These are phyloP conservation scores for Bacidia gigantensis DNA, from an alignment of 495 filamentous ascomycete genomes.

Conservation along the genomic window DNA sequence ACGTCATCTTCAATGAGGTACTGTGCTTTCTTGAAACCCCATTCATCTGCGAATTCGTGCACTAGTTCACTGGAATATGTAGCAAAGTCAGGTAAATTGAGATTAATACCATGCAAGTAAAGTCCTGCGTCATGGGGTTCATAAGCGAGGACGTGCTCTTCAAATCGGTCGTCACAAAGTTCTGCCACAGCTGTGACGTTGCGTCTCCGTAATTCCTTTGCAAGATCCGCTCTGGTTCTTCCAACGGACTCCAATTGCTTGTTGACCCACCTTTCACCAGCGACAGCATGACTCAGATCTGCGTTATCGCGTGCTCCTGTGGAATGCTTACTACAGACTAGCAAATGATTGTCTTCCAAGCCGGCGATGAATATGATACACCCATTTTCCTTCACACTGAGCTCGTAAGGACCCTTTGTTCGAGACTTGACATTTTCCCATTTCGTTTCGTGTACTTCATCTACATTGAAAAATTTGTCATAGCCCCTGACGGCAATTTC, in stretches of 20 bases:
- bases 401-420: slow-evolving; percentile 82
- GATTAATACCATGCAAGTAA: slow-evolving; percentile 91
- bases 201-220: slow-evolving; percentile 55
- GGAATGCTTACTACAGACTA: slow-evolving; percentile 97
- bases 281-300: slow-evolving; percentile 65
- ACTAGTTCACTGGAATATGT: slow-evolving; percentile 70
- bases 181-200: slow-evolving; percentile 93
- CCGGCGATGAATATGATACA: slow-evolving; percentile 97
- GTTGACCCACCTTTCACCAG: slow-evolving; percentile 76
- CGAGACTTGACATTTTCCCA: slow-evolving; percentile 68
- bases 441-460: slow-evolving; percentile 60
- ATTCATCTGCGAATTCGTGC: slow-evolving; percentile 76
- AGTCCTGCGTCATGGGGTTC: slow-evolving; percentile 71
- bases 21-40: slow-evolving; percentile 86
- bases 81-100: slow-evolving; percentile 77
- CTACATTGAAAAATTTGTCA: slow-evolving; percentile 97
- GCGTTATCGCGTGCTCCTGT: slow-evolving; percentile 60
- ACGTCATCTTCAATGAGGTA: slow-evolving; percentile 66
- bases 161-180: slow-evolving; percentile 89
- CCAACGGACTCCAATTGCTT: slow-evolving; percentile 60
- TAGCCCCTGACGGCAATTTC: slow-evolving; percentile 84
- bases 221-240: slow-evolving; percentile 63
- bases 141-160: slow-evolving; percentile 94
- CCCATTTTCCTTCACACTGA: slow-evolving; percentile 95
- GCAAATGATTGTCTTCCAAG: slow-evolving; percentile 68